Evolutionary conservation across 164 flowering plant species (phyloP).

Genomic region (Aristolochia californica): DNA sequence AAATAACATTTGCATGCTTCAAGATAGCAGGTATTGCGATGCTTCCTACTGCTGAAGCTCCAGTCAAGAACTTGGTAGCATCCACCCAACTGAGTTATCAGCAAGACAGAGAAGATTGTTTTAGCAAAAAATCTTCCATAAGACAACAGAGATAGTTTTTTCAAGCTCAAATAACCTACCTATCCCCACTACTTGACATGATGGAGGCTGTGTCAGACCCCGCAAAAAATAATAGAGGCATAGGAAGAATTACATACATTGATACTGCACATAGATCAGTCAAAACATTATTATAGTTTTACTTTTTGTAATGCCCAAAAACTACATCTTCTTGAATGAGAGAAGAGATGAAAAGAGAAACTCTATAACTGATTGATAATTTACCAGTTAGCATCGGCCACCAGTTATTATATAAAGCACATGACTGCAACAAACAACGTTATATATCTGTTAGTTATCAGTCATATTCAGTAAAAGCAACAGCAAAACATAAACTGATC

Average conservation of each 20-base stretch:
- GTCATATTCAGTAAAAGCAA: neutral
- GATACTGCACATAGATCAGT: constrained; percentile 40
- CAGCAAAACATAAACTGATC: neutral
- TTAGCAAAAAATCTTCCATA: neutral
- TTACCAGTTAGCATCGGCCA: constrained; percentile 97
- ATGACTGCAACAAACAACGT: constrained; percentile 53
- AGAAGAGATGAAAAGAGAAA: neutral
- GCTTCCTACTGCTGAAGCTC: constrained; percentile 79
- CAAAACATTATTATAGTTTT: constrained; percentile 2
- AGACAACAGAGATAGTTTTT: neutral
- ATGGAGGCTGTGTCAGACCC: constrained; percentile 51
- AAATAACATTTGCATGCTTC: constrained; percentile 87
- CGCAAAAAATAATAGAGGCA: constrained; percentile 70
- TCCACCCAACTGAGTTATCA: constrained; percentile 55
- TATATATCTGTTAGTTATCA: neutral
- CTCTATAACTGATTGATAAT: neutral
- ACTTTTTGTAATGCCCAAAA: neutral
- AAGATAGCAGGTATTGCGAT: constrained; percentile 82
- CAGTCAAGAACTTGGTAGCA: constrained; percentile 85
- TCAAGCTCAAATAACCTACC: constrained; percentile 26
- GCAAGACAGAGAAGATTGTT: neutral
- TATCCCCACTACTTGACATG: constrained; percentile 32
- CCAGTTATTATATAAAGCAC: constrained; percentile 91
- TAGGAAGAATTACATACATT: constrained; percentile 80
- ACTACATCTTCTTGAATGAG: neutral